Evolutionary conservation across 148 eudicot species (phyloP).

Genomic region (Vaccinium darrowii): DNA sequence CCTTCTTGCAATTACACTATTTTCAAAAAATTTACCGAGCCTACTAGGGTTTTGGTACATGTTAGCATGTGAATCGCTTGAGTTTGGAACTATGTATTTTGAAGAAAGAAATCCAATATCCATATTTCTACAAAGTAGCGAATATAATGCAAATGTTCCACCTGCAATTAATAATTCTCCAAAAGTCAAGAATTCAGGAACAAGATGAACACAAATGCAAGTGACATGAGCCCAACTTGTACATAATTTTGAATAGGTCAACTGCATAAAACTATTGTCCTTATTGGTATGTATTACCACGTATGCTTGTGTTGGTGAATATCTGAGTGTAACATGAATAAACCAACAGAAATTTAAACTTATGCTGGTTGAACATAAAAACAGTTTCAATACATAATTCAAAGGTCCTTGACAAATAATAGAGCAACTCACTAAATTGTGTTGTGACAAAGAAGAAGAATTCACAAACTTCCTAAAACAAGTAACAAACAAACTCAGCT

Average conservation of each 20-base stretch:
- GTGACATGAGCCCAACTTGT: neutral
- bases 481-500: neutral
- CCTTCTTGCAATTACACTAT: conserved; percentile 55
- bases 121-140: conserved; percentile 64
- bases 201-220: neutral
- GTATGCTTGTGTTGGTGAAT: neutral
- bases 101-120: conserved; percentile 52
- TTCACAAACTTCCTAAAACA: neutral
- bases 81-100: conserved; percentile 16
- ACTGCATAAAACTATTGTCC: neutral
- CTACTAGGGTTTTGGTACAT: conserved; percentile 33
- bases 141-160: conserved; percentile 69
- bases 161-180: conserved; percentile 36
- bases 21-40: conserved; percentile 48
- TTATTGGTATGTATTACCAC: neutral
- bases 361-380: neutral
- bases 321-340: neutral
- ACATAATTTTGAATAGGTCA: neutral
- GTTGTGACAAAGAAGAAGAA: neutral
- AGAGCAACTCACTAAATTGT: neutral
- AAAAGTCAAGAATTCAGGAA: conserved; percentile 4
- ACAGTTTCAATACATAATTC: neutral
- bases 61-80: conserved; percentile 24
- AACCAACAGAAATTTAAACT: neutral
- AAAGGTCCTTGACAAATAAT: neutral